These are phyloP conservation scores for Paraphaeosphaeria minitans DNA, from an alignment of 2,329 filamentous ascomycete genomes.

Conservation along the genomic window DNA sequence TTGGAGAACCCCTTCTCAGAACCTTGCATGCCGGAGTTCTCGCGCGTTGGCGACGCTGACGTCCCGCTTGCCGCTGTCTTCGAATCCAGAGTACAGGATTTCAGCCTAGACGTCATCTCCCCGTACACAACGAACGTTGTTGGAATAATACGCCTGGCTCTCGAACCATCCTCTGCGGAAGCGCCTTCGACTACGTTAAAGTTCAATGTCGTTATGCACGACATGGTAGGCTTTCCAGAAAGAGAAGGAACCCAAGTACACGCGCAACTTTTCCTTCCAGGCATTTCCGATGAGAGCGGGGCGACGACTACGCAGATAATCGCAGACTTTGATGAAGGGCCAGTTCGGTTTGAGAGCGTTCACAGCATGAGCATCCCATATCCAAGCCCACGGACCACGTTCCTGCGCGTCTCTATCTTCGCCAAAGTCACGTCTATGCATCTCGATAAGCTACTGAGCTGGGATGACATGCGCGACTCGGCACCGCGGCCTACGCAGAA, in stretches of 20 bases:
- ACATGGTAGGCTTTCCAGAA: conserved; percentile 92
- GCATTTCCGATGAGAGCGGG: conserved; percentile 80
- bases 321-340: conserved; percentile 87
- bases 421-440: conserved; percentile 92
- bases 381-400: conserved; percentile 73
- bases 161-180: conserved; percentile 92
- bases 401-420: conserved; percentile 86
- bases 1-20: conserved; percentile 94
- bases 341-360: conserved; percentile 93
- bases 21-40: conserved; percentile 87
- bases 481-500: conserved; percentile 62
- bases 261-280: conserved; percentile 93
- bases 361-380: conserved; percentile 96
- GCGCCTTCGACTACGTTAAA: conserved; percentile 92
- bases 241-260: conserved; percentile 95
- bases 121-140: conserved; percentile 91
- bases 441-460: conserved; percentile 94
- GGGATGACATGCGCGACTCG: conserved; percentile 95
- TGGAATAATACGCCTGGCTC: conserved; percentile 85
- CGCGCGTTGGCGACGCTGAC: conserved; percentile 88
- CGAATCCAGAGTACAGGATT: conserved; percentile 92
- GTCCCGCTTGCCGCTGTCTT: conserved; percentile 93
- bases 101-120: conserved; percentile 85
- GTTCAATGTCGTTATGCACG: conserved; percentile 98
- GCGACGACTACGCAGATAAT: conserved; percentile 97